A percentile compares a stretch with the other conserved stretches of the same genome.
phyloP scores from a whole-genome alignment of 768 basidiomycete species.

The Exidia glandulosa region DNA sequence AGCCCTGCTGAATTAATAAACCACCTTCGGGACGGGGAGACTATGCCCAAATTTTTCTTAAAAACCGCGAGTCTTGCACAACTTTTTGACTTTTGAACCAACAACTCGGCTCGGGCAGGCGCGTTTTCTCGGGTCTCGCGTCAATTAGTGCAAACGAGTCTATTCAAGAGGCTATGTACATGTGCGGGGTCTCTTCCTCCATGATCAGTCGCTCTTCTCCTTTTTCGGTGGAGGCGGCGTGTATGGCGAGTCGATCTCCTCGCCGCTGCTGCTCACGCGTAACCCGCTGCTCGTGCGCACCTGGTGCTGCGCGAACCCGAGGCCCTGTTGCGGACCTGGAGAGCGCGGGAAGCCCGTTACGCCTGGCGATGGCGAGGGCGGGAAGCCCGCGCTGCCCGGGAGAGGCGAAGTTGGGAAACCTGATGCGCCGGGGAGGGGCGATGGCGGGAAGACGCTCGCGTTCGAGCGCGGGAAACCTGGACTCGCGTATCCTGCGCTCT shows the following conservation, averaged over 20 bases:
- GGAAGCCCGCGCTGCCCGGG: conserved; percentile 7
- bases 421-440: conserved; percentile 19
- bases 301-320: background rate
- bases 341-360: conserved; percentile 1
- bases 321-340: background rate
- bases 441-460: conserved; percentile 25
- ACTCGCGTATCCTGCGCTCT: conserved; percentile 1
- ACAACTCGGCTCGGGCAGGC: no score
- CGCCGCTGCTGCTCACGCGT: background rate
- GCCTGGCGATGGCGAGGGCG: conserved; percentile 8
- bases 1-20: no score
- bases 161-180: background rate
- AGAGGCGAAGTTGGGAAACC: conserved; percentile 23
- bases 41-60: no score
- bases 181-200: background rate
- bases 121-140: no score
- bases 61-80: no score
- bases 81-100: no score
- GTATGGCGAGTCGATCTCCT: background rate
- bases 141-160: no score
- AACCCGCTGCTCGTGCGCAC: conserved; percentile 1
- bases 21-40: no score
- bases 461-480: conserved; percentile 12
- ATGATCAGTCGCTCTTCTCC: background rate
- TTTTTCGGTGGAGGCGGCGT: background rate